Conservation (phyloP, 805 yeast species). For the Wickerhamomyces sydowiorum region DNA sequence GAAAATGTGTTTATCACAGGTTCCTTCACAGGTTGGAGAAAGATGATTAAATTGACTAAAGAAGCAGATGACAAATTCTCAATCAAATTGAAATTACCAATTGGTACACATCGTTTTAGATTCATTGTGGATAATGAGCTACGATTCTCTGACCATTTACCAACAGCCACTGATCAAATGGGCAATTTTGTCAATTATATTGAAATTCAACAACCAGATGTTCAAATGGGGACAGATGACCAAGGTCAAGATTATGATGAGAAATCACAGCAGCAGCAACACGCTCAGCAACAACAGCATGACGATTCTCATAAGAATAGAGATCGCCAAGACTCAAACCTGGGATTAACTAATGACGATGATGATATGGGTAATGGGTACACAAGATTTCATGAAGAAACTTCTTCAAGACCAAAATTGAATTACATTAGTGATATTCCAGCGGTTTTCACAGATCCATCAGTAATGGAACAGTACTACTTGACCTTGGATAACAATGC, state of each 20-base stretch:
- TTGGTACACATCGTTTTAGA: constrained; percentile 89
- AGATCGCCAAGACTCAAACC: constrained; percentile 46
- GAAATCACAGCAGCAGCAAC: constrained; percentile 5
- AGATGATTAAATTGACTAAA: constrained; percentile 81
- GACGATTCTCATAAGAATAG: constrained; percentile 2
- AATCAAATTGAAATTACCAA: constrained; percentile 72
- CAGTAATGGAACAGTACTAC: constrained; percentile 83
- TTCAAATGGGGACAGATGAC: constrained; percentile 23
- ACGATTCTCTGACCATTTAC: constrained; percentile 78
- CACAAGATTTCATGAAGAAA: constrained; percentile 66
- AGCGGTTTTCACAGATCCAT: constrained; percentile 78
- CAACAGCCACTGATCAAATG: constrained; percentile 97
- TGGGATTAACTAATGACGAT: constrained; percentile 59
- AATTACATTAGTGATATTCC: constrained; percentile 67
- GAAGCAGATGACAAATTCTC: constrained; percentile 50
- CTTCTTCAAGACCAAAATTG: constrained; percentile 21
- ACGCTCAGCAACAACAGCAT: constrained; percentile 4
- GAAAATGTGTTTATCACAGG: constrained; percentile 93
- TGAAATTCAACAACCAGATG: constrained; percentile 46
- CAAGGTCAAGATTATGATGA: not conserved
- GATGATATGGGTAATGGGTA: constrained; percentile 84
- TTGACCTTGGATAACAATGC: constrained; percentile 68
- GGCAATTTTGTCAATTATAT: constrained; percentile 93
- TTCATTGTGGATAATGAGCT: constrained; percentile 93
- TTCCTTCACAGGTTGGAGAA: constrained; percentile 96